phyloP scores from a whole-genome alignment of 2,329 filamentous ascomycete genomes.

The Penicillium sp. region DNA sequence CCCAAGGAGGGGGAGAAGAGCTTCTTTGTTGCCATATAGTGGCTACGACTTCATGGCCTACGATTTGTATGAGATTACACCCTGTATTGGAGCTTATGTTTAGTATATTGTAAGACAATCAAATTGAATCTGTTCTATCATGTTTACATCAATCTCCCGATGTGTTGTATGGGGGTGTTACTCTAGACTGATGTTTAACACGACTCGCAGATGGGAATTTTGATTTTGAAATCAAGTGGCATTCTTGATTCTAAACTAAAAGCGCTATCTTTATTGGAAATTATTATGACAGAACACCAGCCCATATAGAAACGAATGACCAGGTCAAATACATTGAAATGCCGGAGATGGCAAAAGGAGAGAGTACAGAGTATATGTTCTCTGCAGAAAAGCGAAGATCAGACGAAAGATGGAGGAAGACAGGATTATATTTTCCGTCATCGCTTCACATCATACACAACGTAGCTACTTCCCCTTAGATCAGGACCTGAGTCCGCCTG shows the following conservation, averaged over 20 bases:
- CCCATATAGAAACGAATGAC: not conserved
- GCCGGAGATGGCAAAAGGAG: not conserved
- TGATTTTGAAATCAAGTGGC: not conserved
- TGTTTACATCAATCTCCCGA: not conserved
- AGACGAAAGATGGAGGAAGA: not conserved
- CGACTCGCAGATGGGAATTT: not conserved
- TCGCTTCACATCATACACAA: constrained; percentile 32
- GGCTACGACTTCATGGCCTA: constrained; percentile 2
- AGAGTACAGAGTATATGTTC: not conserved
- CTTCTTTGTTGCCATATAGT: constrained; percentile 39
- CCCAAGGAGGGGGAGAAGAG: constrained; percentile 47
- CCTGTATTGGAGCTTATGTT: not conserved
- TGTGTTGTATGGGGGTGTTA: not conserved
- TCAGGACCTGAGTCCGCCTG: constrained; percentile 21
- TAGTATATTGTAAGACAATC: not conserved
- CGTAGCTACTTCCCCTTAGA: constrained; percentile 30
- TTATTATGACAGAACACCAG: not conserved
- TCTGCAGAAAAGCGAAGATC: not conserved
- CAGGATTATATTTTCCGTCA: constrained; percentile 4
- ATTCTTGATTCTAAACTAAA: not conserved
- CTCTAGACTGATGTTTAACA: not conserved
- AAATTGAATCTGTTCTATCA: not conserved
- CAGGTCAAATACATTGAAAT: not conserved
- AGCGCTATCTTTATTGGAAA: not conserved
- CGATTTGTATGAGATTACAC: constrained; percentile 9